Percentiles rank a stretch among this genome's conserved stretches.
Conservation (phyloP, 257 asterid genomes). For the Galeopsis tetrahit region DNA sequence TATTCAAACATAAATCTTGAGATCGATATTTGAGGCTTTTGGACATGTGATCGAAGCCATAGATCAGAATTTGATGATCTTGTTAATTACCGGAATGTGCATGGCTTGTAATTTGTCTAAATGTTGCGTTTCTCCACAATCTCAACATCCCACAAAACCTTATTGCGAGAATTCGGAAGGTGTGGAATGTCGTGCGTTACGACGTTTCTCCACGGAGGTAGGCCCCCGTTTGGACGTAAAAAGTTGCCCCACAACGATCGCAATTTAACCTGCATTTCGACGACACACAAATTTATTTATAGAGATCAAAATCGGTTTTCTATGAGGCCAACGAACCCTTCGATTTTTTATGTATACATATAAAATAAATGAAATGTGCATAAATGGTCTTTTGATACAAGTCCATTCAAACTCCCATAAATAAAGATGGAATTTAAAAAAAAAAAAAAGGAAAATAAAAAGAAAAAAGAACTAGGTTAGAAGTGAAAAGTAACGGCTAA, state of each 20-base stretch:
- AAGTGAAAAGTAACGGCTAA: too few relatives aligned
- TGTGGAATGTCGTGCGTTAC: constrained; percentile 70
- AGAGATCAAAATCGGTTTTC: too few relatives aligned
- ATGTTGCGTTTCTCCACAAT: constrained; percentile 45
- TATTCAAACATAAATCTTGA: not conserved
- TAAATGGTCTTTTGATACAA: too few relatives aligned
- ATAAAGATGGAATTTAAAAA: too few relatives aligned
- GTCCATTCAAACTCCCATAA: too few relatives aligned
- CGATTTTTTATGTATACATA: too few relatives aligned
- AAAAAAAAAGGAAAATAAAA: too few relatives aligned
- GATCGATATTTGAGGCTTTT: not conserved
- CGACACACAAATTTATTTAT: not conserved
- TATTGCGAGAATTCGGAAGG: constrained; percentile 43
- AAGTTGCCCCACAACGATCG: constrained; percentile 56
- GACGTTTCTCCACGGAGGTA: constrained; percentile 78
- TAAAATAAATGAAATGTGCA: too few relatives aligned
- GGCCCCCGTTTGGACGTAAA: constrained; percentile 70
- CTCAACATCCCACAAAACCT: constrained; percentile 75
- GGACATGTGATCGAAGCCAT: not conserved
- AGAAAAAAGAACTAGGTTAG: too few relatives aligned
- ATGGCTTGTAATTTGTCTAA: not conserved
- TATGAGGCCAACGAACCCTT: too few relatives aligned
- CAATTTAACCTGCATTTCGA: constrained; percentile 46
- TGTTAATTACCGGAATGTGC: not conserved
- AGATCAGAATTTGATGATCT: not conserved